Evolutionary conservation across 257 asterid species (phyloP), one percentile per base, ranked within the genome.

Genomic region (Nicotiana sylvestris): DNA sequence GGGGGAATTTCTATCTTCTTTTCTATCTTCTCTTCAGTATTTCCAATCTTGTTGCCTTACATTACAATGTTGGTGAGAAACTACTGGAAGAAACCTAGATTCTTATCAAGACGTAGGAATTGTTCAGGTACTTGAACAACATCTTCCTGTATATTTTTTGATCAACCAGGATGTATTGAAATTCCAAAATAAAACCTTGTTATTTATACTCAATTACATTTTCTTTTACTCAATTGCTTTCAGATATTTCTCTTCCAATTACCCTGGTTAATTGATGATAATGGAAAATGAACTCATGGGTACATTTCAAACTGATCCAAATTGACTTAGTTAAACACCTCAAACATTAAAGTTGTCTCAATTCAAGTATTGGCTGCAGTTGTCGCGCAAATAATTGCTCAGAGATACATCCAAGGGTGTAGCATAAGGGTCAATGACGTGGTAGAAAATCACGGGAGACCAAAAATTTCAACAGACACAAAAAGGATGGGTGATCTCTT

Each of bases 31-130:
- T 85, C 90, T 1, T 0, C 43, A 6, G 68, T 81, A 55, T 62
- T 85, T 87, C 87, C 91, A 2, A 0, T 60, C 0, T 7, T 84
- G 11, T 66, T 87, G 81, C 43, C 68, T 2, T 1, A 15, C 18
- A 8, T 77, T 66, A 70, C 86, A 18, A 66, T 0, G 53, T 25
- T 78, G 25, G 76, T 49, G 5, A 84, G 90, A 67, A 82, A 87
- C 82, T 85, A n/a, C 68, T 46, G 21, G 10, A 84, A 53, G 78
- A 82, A 66, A 29, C 66, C 39, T 21, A 39, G 33, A 9, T 35
- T 39, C 57, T n/a, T 43, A 27, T 70, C 78, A 11, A n/a, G 78
- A 69, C 5, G 11, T 4, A 39, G 18, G 10, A 5, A 39, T 18
- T 69, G 58, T 39, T 5, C 2, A 69, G 33, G 2, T 21, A 39